Base-by-base conservation (phyloP, 2,329 filamentous ascomycete genomes). In the Eutypa lata region DNA sequence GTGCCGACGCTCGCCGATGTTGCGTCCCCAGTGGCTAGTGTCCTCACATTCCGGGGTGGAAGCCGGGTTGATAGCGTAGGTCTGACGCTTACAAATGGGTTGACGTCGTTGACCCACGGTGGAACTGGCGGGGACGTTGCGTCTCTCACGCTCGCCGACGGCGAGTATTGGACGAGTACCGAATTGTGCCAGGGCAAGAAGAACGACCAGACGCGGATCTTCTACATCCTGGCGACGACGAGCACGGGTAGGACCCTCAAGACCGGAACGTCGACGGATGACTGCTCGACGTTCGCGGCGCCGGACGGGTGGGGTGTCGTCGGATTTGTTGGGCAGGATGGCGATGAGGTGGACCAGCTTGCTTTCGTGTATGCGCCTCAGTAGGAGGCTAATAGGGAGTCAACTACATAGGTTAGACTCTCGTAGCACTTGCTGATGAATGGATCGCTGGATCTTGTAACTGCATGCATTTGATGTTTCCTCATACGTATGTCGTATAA, bases 321-420 rank as follows among this genome's bases (percentile, higher is more conserved):
- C 8, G 63, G 62, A 2, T 65, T 61, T 47, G 43, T 65, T 4
- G 63, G 63, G 16, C 74, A 78, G 60, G 68, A 62, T 54, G 81
- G 79, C 0, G 78, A 81, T 53, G 80, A 83, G 67, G 61, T 85
- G 44, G 81, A 84, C 63, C 75, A 78, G 63, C 60, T 84, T 37
- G 80, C 66, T 0, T 76, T 80, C 54, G 65, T 78, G 26, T 79
- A 75, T 55, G 75, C 72, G 18, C 72, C 71, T 16, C 68, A 71
- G 61, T 76, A 38, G n/a, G 35, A 6, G 16, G 7, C 13, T 38
- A 38, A 6, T 14, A 5, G 26, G 6, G 26, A 31, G n/a, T n/a
- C n/a, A n/a, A n/a, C n/a, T n/a, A n/a, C n/a, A n/a, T n/a, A n/a
- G n/a, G n/a, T n/a, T n/a, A n/a, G n/a, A n/a, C n/a, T n/a, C n/a